These are phyloP conservation scores for Yamadazyma diddensiae DNA, from an alignment of 1,139 yeast species.

Conservation along the genomic window DNA sequence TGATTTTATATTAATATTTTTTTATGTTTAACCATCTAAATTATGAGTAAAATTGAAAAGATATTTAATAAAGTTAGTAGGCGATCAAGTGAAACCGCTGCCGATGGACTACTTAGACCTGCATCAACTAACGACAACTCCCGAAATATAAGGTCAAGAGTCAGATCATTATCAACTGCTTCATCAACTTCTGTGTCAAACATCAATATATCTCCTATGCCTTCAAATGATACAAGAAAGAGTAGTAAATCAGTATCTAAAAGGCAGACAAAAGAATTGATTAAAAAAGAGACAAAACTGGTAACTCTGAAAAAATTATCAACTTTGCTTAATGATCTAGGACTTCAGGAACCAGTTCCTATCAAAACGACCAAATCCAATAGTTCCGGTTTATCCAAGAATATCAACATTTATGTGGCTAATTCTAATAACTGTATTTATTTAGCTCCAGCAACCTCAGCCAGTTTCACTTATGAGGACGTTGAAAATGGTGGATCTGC, in stretches of 20 bases:
- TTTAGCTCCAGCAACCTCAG: slow-evolving; percentile 40
- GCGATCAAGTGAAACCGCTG: slow-evolving; percentile 17
- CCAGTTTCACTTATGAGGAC: slow-evolving; percentile 46
- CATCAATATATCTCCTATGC: slow-evolving; percentile 9
- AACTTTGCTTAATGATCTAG: slow-evolving; percentile 34
- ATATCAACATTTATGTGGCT: slow-evolving; percentile 34
- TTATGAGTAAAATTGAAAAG: slow-evolving; percentile 14
- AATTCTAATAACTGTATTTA: slow-evolving; percentile 43
- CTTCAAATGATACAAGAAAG: slow-evolving; percentile 12
- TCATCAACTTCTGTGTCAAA: slow-evolving; percentile 5
- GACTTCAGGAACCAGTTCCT: slow-evolving; percentile 41
- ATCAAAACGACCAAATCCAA: slow-evolving; percentile 22
- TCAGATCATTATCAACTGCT: slow-evolving; percentile 16
- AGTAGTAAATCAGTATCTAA: slow-evolving; percentile 21
- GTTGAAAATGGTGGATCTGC: slow-evolving; percentile 35
- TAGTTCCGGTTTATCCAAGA: slow-evolving; percentile 23
- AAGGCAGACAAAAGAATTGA: slow-evolving; percentile 37
- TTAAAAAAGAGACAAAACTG: slow-evolving; percentile 38
- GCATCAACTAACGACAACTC: slow-evolving; percentile 6
- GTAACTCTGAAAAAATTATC: slow-evolving; percentile 37
- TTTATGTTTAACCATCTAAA: no score
- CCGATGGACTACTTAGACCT: slow-evolving; percentile 7
- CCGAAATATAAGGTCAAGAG: slow-evolving; percentile 11
- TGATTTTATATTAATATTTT: no score
- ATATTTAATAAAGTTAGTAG: slow-evolving; percentile 14